A percentile compares a stretch with the other conserved stretches of the same genome.
Evolutionary conservation across 768 basidiomycete species (phyloP).

Genomic region (Fistulinella prunicolor): DNA sequence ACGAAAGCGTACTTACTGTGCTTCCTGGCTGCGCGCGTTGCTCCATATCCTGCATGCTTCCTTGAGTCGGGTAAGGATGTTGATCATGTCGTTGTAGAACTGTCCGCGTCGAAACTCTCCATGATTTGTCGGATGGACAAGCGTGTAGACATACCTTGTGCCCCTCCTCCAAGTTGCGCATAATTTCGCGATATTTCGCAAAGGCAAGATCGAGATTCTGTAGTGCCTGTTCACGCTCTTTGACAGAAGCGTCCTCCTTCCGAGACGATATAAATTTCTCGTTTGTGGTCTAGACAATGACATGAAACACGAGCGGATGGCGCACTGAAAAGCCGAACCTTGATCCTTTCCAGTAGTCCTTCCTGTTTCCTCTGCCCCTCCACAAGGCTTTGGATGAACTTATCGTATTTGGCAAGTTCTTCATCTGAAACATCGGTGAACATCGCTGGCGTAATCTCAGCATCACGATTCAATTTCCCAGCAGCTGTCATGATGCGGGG

Average conservation of each 20-base stretch:
- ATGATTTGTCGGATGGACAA: background rate
- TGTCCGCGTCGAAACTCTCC: constrained; percentile 26
- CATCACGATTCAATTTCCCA: constrained; percentile 59
- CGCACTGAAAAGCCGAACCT: constrained; percentile 45
- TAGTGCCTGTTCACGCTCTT: constrained; percentile 76
- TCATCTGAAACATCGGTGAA: constrained; percentile 83
- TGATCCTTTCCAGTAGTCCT: constrained; percentile 60
- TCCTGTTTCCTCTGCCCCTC: constrained; percentile 59
- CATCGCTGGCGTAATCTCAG: constrained; percentile 76
- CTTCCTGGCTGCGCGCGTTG: constrained; percentile 64
- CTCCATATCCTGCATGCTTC: constrained; percentile 77
- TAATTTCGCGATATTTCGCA: constrained; percentile 84
- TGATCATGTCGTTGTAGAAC: constrained; percentile 89
- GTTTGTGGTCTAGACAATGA: constrained; percentile 52
- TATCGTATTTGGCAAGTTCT: constrained; percentile 79
- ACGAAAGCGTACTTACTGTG: constrained; percentile 51
- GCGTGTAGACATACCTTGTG: constrained; percentile 55
- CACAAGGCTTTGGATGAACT: constrained; percentile 59
- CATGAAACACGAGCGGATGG: background rate
- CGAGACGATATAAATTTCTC: constrained; percentile 72
- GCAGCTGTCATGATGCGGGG: constrained; percentile 65
- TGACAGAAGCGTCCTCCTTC: constrained; percentile 71
- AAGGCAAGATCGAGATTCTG: constrained; percentile 83
- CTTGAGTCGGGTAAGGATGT: constrained; percentile 69
- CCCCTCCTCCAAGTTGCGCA: constrained; percentile 83